phyloP scores from a whole-genome alignment of 2,329 filamentous ascomycete species.

The Hawksworthiomyces lignivorus region DNA sequence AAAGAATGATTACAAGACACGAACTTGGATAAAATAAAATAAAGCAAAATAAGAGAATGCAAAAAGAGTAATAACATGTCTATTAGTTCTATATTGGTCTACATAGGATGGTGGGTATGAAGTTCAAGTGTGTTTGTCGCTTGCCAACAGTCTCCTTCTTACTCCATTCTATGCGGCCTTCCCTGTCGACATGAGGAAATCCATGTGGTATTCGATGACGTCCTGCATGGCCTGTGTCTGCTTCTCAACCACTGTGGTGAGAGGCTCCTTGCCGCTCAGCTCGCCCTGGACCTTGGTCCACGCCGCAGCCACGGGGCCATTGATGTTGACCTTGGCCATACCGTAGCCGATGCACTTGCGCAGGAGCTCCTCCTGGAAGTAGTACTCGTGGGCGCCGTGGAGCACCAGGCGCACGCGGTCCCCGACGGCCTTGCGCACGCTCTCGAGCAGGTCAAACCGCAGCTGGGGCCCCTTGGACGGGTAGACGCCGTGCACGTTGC shows the following conservation, averaged over 20 bases:
- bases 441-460: slow-evolving; percentile 42
- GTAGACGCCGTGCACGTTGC: slow-evolving; percentile 59
- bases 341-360: slow-evolving; percentile 14
- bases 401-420: slow-evolving; percentile 15
- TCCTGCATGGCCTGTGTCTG: slow-evolving; percentile 16
- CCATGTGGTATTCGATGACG: slow-evolving; percentile 18
- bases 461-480: slow-evolving; percentile 45
- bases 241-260: slow-evolving; percentile 20
- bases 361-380: slow-evolving; percentile 14
- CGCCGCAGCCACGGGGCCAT: slow-evolving; percentile 7
- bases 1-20: too few relatives aligned
- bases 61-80: too few relatives aligned
- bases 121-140: too few relatives aligned
- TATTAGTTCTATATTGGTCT: too few relatives aligned
- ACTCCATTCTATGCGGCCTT: slow-evolving; percentile 10
- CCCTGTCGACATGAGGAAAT: slow-evolving; percentile 18
- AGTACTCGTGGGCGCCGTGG: slow-evolving; percentile 17
- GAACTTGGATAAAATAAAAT: too few relatives aligned
- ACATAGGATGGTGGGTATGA: too few relatives aligned
- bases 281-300: slow-evolving; percentile 13
- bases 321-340: slow-evolving; percentile 16
- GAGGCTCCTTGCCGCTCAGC: slow-evolving; percentile 12
- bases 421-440: slow-evolving; percentile 25
- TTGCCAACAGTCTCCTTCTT: too few relatives aligned
- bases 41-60: too few relatives aligned